Base-by-base conservation (phyloP, 2,329 filamentous ascomycete genomes). In the Endothia cerciana region DNA sequence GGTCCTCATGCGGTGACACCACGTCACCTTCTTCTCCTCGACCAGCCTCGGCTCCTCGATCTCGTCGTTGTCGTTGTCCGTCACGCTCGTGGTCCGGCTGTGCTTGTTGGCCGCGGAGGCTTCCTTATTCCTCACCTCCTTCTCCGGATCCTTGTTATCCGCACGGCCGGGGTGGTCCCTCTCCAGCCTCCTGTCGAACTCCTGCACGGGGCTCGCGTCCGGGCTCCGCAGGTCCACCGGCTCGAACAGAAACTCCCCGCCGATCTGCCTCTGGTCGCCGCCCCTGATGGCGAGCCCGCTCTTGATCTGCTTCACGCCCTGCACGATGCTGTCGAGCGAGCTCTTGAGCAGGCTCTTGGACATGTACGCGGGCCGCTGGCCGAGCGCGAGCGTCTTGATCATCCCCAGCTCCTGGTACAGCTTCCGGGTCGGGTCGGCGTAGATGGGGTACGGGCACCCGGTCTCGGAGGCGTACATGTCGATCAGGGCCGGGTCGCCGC, bases 1-100 rank as follows among this genome's bases (percentile, higher is more conserved):
- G 65, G 87, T 91, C 73, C 82, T 83, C 92, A 96, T 96, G 36
- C 91, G 83, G 77, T 94, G 91, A 72, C 90, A 93, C 92, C 92
- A 96, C 1, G 86, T 88, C 36, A 92, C 84, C 63, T 79, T 80
- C 77, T 91, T 90, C 72, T 85, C 81, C 72, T 86, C 81, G 2
- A 75, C 72, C 28, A 69, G 69, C 10, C 70, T 70, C 61, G 74
- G 74, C 30, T 73, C 75, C 10, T 71, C 73, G n/a, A 62, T 68
- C 7, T 71, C 72, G 33, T 69, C 69, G 47, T 68, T 68, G 45
- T 68, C 66, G 40, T 68, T 68, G 36, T 68, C 66, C 63, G 73
- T 69, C 59, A 33, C 61, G 45, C 38, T 69, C 55, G 40, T 69
- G 69, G 7, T 70, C 67, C 33, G 71, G 69, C 4, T 65, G n/a